These are phyloP conservation scores for Aspergillus taichungensis DNA, from an alignment of 495 filamentous ascomycete species.

Conservation along the genomic window DNA sequence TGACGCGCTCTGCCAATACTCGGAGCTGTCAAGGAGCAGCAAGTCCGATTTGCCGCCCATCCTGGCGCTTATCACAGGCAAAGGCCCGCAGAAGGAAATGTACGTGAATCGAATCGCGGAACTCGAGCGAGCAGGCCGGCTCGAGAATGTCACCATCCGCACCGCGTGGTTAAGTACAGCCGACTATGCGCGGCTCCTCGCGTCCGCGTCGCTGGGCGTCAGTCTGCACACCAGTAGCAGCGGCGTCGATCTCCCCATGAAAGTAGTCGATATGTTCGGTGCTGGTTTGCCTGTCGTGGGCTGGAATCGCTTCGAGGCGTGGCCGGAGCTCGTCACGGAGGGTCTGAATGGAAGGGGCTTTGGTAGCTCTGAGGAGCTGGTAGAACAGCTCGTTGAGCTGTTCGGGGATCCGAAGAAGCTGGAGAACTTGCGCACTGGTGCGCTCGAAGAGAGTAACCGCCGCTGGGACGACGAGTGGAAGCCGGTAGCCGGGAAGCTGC, in stretches of 20 bases:
- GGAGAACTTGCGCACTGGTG: slow-evolving; percentile 57
- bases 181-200: slow-evolving; percentile 83
- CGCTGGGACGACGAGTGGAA: slow-evolving; percentile 97
- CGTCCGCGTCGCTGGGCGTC: slow-evolving; percentile 79
- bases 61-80: slow-evolving; percentile 86
- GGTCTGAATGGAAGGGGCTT: slow-evolving; percentile 82
- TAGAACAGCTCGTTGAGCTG: slow-evolving; percentile 49
- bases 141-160: slow-evolving; percentile 58
- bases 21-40: slow-evolving; percentile 33
- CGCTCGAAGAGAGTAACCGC: slow-evolving; percentile 61
- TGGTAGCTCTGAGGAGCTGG: slow-evolving; percentile 52
- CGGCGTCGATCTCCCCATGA: slow-evolving; percentile 96
- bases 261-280: slow-evolving; percentile 98
- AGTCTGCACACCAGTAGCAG: slow-evolving; percentile 88
- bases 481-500: slow-evolving; percentile 58
- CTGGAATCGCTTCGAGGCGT: slow-evolving; percentile 74
- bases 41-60: slow-evolving; percentile 48
- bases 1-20: slow-evolving; percentile 70
- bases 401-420: slow-evolving; percentile 50
- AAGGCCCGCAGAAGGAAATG: slow-evolving; percentile 71
- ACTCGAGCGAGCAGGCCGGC: slow-evolving; percentile 48
- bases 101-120: slow-evolving; percentile 58
- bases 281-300: slow-evolving; percentile 85
- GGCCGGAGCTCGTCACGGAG: slow-evolving; percentile 77
- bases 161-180: slow-evolving; percentile 75